These are phyloP conservation scores for Melianthus villosus DNA, from an alignment of 441 rosid species.

Conservation along the genomic window DNA sequence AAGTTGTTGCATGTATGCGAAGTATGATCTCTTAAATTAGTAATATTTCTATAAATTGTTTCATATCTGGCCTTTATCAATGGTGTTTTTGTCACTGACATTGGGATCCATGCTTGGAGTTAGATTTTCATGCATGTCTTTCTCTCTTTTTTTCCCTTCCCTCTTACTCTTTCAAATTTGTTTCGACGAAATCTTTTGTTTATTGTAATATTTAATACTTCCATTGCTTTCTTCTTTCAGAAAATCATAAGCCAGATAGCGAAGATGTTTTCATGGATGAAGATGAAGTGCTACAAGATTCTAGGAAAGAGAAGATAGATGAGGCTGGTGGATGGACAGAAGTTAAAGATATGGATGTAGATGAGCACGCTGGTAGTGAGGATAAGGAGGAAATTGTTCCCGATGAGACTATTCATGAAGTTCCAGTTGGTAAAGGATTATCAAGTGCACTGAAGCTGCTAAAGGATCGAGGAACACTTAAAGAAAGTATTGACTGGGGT, in stretches of 20 bases:
- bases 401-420: conserved; percentile 77
- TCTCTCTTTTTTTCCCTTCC: too few species aligned
- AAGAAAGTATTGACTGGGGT: conserved; percentile 86
- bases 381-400: conserved; percentile 49
- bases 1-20: too few species aligned
- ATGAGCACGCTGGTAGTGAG: conserved; percentile 30
- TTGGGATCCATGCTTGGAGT: too few species aligned
- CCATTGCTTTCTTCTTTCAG: conserved; percentile 28
- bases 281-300: conserved; percentile 48
- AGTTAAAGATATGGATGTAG: conserved; percentile 31
- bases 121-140: too few species aligned
- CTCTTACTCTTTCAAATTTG: too few species aligned
- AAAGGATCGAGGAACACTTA: conserved; percentile 80
- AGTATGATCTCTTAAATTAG: too few species aligned
- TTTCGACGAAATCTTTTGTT: not conserved
- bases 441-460: conserved; percentile 73
- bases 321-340: conserved; percentile 53
- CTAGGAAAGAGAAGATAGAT: conserved; percentile 37
- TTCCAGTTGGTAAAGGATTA: conserved; percentile 75
- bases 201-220: conserved; percentile 1
- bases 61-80: too few species aligned
- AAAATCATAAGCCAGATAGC: conserved; percentile 38
- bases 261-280: conserved; percentile 91
- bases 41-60: too few species aligned
- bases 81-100: too few species aligned